These are phyloP conservation scores for Debaryomyces sp. DNA, from an alignment of 1,139 yeast genomes.

Conservation along the genomic window DNA sequence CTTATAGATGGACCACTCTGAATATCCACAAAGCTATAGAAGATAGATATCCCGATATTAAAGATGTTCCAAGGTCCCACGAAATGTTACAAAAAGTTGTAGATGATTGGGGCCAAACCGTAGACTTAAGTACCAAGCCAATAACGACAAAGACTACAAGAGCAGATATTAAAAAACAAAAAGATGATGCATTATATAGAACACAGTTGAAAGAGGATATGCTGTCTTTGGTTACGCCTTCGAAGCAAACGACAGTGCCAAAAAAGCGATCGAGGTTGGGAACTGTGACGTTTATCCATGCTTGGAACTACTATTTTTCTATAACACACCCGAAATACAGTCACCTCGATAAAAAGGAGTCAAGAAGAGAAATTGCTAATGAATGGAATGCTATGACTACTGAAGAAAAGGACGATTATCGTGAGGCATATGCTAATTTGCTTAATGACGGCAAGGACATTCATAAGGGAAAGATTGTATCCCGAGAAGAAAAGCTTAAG, in stretches of 20 bases:
- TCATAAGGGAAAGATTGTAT: slow-evolving; percentile 31
- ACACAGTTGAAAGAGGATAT: slow-evolving; percentile 25
- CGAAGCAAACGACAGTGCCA: not conserved
- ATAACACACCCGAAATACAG: slow-evolving; percentile 18
- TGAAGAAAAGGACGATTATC: slow-evolving; percentile 25
- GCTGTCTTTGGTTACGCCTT: slow-evolving; percentile 5
- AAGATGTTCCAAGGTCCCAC: slow-evolving; percentile 5
- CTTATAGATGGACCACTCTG: slow-evolving; percentile 32
- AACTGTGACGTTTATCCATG: slow-evolving; percentile 30
- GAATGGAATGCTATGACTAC: slow-evolving; percentile 31
- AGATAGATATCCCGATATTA: slow-evolving; percentile 14
- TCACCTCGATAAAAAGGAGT: slow-evolving; percentile 16
- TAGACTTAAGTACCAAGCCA: slow-evolving; percentile 21
- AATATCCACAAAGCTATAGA: slow-evolving; percentile 12
- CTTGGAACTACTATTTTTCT: slow-evolving; percentile 38
- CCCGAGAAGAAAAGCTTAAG: slow-evolving; percentile 21
- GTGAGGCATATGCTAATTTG: slow-evolving; percentile 31
- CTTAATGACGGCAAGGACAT: slow-evolving; percentile 34
- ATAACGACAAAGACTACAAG: slow-evolving; percentile 20
- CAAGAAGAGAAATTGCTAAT: slow-evolving; percentile 20
- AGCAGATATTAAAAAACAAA: slow-evolving; percentile 19
- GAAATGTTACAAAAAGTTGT: slow-evolving; percentile 21
- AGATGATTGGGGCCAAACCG: slow-evolving; percentile 27
- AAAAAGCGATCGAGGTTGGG: slow-evolving; percentile 10
- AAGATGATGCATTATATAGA: slow-evolving; percentile 25